These are phyloP conservation scores for Raphanus hybrid DNA, from an alignment of 441 rosid species.

Conservation along the genomic window DNA sequence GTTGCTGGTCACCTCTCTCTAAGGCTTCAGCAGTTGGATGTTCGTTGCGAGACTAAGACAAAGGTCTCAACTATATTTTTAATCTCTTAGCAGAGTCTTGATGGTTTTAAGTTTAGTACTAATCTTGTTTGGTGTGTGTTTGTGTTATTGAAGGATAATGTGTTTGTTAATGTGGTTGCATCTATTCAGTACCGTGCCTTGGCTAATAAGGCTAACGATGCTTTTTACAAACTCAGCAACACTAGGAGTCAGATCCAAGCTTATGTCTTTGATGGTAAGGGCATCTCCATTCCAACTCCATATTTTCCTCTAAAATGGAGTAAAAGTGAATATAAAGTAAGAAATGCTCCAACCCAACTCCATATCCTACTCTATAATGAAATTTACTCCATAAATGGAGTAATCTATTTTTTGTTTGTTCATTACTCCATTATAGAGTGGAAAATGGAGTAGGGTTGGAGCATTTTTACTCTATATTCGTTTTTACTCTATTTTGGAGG, in stretches of 20 bases:
- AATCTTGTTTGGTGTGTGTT: not conserved
- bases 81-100: not conserved
- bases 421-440: no score
- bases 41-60: not conserved
- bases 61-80: not conserved
- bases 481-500: no score
- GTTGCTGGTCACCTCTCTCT: not conserved
- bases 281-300: no score
- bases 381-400: no score
- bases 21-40: not conserved
- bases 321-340: no score
- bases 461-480: no score
- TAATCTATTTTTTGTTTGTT: no score
- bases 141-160: conserved; percentile 59
- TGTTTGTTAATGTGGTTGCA: conserved; percentile 68
- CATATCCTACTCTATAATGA: no score
- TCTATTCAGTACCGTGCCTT: conserved; percentile 46
- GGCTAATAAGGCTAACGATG: conserved; percentile 65
- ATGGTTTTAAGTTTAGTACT: not conserved
- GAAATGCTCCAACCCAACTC: no score
- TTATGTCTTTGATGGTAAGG: conserved; percentile 77
- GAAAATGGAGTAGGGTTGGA: no score
- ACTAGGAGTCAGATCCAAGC: conserved; percentile 70
- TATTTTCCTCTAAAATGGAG: no score
- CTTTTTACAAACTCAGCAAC: conserved; percentile 75